A percentile compares a stretch with the other conserved stretches of the same genome.
phyloP scores from a whole-genome alignment of 73 alveolate genomes.

The Paramecium bursaria region DNA sequence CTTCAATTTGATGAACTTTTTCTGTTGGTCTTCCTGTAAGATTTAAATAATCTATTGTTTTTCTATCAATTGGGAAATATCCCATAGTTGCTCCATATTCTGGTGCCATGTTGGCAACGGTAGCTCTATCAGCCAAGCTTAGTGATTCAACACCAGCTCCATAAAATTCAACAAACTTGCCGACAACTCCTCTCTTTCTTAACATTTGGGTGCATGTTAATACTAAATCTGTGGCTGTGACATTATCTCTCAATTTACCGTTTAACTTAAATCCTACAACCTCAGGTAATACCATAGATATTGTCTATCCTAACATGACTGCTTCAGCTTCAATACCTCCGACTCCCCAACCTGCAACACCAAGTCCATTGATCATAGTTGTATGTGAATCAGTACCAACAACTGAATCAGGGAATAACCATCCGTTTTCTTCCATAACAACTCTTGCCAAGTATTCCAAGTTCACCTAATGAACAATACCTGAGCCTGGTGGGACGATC shows the following conservation, averaged over 20 bases:
- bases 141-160: constrained; percentile 86
- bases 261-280: constrained; percentile 88
- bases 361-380: constrained; percentile 94
- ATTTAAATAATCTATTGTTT: constrained; percentile 83
- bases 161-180: constrained; percentile 92
- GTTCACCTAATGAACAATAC: constrained; percentile 83
- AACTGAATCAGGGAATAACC: constrained; percentile 83
- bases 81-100: constrained; percentile 97
- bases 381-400: constrained; percentile 95
- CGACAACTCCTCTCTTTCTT: constrained; percentile 95
- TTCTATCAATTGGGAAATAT: constrained; percentile 89
- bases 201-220: constrained; percentile 82
- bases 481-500: constrained; percentile 94
- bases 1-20: constrained; percentile 79
- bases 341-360: constrained; percentile 94
- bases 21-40: constrained; percentile 83
- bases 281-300: constrained; percentile 91
- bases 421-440: constrained; percentile 79
- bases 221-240: constrained; percentile 91
- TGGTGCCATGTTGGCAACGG: constrained; percentile 92
- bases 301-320: constrained; percentile 90
- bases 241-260: constrained; percentile 78
- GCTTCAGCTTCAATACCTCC: constrained; percentile 97
- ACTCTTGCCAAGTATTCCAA: constrained; percentile 91
- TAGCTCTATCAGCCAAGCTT: constrained; percentile 90